Conservation (phyloP, 2,329 filamentous ascomycete genomes). For the Colletotrichum sp. region DNA sequence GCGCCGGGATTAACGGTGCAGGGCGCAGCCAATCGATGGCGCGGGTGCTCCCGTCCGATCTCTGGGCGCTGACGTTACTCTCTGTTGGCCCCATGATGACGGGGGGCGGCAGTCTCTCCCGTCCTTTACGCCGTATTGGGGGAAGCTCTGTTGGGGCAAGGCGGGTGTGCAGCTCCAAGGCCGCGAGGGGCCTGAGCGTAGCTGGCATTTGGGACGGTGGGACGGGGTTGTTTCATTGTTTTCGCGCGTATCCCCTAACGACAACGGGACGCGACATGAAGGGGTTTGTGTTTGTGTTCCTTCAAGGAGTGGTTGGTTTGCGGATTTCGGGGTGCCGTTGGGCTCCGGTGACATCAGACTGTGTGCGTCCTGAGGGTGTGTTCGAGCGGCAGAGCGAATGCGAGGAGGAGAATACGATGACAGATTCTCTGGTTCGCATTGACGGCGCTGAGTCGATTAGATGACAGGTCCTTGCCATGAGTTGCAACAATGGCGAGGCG, state of each 20-base stretch:
- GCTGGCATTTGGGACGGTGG: constrained; percentile 8
- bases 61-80: background rate
- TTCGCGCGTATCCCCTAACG: background rate
- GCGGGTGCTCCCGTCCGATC: background rate
- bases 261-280: background rate
- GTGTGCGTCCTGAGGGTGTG: background rate
- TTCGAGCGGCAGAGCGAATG: background rate
- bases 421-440: background rate
- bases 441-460: background rate
- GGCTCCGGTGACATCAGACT: background rate
- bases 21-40: background rate
- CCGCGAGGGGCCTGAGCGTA: constrained; percentile 2
- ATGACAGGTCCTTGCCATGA: background rate
- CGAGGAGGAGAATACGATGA: background rate
- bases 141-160: background rate
- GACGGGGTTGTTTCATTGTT: constrained; percentile 2
- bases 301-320: background rate
- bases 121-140: background rate
- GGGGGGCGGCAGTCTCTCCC: background rate
- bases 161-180: background rate
- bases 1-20: background rate
- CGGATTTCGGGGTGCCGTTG: constrained; percentile 3
- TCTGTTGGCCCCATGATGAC: background rate
- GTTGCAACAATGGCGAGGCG: background rate
- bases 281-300: background rate